Base-by-base conservation (phyloP, 2,329 filamentous ascomycete genomes). In the Colletotrichum tabaci region DNA sequence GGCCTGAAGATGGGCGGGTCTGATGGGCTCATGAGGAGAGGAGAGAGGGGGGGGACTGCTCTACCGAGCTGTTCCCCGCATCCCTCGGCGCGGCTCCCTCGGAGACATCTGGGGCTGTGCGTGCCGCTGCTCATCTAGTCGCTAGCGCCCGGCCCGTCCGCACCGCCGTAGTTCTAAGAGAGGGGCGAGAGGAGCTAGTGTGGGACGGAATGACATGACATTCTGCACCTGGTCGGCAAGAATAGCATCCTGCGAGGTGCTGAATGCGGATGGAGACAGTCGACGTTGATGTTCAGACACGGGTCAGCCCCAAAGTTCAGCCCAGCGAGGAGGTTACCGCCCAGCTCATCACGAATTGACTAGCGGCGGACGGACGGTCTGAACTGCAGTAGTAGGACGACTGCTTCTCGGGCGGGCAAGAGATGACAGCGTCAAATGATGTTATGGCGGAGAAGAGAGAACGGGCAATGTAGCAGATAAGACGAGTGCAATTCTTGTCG, bases 11-110 rank as follows among this genome's bases (percentile, higher is more conserved):
- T 16, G n/a, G 42, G 26, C 26, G 30, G 18, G 6, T 18, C 30
- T n/a, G 46, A 35, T 61, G 60, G 60, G 60, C 60, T 61, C 46
- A 38, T 42, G 26, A 30, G 26, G 26, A 6, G 26, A 30, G 1
- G 26, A 5, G 26, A 30, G 38, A n/a, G 30, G 46, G 35, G 30
- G 23, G 42, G 23, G n/a, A 15, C 21, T 40, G 57, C 62, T 71
- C 64, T 67, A 50, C 38, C 56, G 49, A 35, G 47, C 40, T 26
- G 42, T 61, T 52, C 67, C 64, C 67, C 67, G 67, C 67, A 67
- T 71, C 5, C 56, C 47, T 61, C 50, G 44, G 63, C 23, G 67
- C 56, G 49, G 57, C 42, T 52, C 26, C 40, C 15, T 60, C 64
- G 63, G 67, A 61, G 49, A n/a, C 16, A 49, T 42, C 23, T 49